phyloP scores from a whole-genome alignment of 345 rosid genomes.

The Tarenaya hassleriana region DNA sequence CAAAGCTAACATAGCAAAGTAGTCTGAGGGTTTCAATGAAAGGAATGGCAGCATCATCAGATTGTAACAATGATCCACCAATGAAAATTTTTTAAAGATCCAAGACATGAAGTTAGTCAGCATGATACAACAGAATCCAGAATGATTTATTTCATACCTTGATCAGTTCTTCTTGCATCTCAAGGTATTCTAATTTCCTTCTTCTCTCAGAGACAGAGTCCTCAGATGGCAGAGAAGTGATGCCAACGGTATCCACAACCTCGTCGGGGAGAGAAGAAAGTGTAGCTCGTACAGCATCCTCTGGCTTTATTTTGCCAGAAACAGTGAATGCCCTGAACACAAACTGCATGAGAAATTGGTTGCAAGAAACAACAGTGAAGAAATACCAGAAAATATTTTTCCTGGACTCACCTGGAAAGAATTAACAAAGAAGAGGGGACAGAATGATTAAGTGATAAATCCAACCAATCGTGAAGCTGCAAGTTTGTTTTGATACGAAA shows the following conservation, averaged over 20 bases:
- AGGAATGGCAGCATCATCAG: too few relatives aligned
- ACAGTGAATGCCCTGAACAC: constrained; percentile 71
- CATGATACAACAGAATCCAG: constrained; percentile 6
- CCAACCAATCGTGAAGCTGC: constrained; percentile 87
- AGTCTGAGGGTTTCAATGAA: too few relatives aligned
- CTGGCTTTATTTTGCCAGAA: constrained; percentile 72
- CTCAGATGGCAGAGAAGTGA: constrained; percentile 82
- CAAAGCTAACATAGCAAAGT: neutral
- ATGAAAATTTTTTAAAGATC: too few relatives aligned
- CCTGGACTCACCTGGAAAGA: constrained; percentile 50
- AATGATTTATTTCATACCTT: constrained; percentile 44
- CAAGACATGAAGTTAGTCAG: constrained; percentile 5
- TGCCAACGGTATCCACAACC: constrained; percentile 91
- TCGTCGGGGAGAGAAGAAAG: constrained; percentile 93
- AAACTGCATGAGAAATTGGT: constrained; percentile 10
- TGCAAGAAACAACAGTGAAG: neutral
- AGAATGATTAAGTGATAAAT: constrained; percentile 78
- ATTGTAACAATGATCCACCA: too few relatives aligned
- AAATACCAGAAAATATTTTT: constrained; percentile 3
- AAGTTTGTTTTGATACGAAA: constrained; percentile 18
- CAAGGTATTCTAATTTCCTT: constrained; percentile 88
- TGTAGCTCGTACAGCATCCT: constrained; percentile 84
- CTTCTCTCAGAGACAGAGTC: constrained; percentile 86
- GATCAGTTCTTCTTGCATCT: constrained; percentile 88
- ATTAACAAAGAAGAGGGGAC: constrained; percentile 85